These are phyloP conservation scores for Brassica cretica DNA, from an alignment of 345 rosid genomes.

Conservation along the genomic window DNA sequence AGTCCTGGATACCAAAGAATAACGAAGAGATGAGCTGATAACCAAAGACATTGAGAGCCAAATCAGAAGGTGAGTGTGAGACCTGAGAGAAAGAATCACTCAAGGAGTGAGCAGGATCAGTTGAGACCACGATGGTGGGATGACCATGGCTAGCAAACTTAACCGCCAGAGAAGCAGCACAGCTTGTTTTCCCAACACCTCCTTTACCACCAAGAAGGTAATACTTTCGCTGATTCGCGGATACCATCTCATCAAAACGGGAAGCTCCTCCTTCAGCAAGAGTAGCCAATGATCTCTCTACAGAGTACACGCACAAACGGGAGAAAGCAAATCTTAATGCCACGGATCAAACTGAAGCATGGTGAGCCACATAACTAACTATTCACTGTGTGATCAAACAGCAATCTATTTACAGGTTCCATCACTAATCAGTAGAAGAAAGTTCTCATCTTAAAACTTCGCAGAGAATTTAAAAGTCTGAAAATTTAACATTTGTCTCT, in stretches of 20 bases:
- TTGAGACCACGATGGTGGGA: constrained; percentile 76
- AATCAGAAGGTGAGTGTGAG: constrained; percentile 25
- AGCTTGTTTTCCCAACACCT: constrained; percentile 90
- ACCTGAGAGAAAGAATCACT: constrained; percentile 80
- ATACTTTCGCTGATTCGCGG: constrained; percentile 49
- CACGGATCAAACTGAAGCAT: too few relatives aligned
- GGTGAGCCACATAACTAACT: background rate
- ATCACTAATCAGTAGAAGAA: background rate
- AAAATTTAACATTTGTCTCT: background rate
- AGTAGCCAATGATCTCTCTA: constrained; percentile 58
- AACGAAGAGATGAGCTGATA: constrained; percentile 5
- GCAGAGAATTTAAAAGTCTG: background rate
- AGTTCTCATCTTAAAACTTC: background rate
- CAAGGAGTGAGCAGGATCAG: constrained; percentile 86
- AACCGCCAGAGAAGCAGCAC: constrained; percentile 85
- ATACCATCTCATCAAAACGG: constrained; percentile 42
- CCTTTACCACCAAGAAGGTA: constrained; percentile 82
- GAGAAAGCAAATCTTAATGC: constrained; percentile 8
- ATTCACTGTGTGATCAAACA: background rate
- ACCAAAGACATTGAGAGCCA: background rate
- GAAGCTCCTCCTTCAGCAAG: constrained; percentile 42
- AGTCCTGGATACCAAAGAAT: constrained; percentile 47
- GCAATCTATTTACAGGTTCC: too few relatives aligned
- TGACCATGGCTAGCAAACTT: constrained; percentile 80
- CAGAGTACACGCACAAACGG: constrained; percentile 19